Evolutionary conservation across 768 basidiomycete species (phyloP).

Genomic region (Mycena filopes): DNA sequence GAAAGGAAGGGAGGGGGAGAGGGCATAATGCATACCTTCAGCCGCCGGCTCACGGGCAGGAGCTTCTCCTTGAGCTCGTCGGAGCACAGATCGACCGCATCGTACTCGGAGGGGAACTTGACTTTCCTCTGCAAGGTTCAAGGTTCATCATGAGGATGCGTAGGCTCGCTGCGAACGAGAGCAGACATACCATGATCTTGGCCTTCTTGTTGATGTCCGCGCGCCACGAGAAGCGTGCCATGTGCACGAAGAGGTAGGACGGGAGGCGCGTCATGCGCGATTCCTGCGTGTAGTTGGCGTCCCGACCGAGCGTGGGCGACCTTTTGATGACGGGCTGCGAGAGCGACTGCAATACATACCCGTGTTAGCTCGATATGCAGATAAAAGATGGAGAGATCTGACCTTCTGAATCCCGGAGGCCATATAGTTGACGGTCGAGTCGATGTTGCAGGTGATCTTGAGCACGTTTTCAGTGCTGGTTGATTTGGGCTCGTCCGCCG

Average conservation of each 20-base stretch:
- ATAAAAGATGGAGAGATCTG: constrained; percentile 28
- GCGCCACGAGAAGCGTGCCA: constrained; percentile 97
- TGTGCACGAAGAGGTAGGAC: constrained; percentile 86
- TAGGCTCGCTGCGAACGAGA: too few species aligned
- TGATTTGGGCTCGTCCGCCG: constrained; percentile 76
- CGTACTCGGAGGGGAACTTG: constrained; percentile 91
- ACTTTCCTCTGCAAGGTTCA: constrained; percentile 74
- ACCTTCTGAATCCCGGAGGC: constrained; percentile 86
- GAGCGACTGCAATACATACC: constrained; percentile 67
- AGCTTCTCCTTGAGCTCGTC: constrained; percentile 82
- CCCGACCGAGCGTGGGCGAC: constrained; percentile 80
- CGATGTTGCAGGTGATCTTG: constrained; percentile 95
- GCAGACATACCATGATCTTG: constrained; percentile 86
- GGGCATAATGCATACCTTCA: constrained; percentile 51
- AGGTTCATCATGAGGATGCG: not conserved
- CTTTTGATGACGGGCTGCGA: constrained; percentile 88
- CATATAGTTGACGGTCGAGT: constrained; percentile 88
- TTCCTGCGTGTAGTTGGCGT: constrained; percentile 84
- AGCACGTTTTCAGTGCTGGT: constrained; percentile 76
- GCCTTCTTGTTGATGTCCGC: constrained; percentile 91
- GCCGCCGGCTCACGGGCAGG: constrained; percentile 72
- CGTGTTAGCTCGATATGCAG: not conserved
- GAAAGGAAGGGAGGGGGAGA: too few species aligned
- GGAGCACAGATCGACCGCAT: constrained; percentile 83
- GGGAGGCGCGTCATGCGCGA: constrained; percentile 89